Conservation (phyloP, 345 rosid genomes). For the Salix viminalis region DNA sequence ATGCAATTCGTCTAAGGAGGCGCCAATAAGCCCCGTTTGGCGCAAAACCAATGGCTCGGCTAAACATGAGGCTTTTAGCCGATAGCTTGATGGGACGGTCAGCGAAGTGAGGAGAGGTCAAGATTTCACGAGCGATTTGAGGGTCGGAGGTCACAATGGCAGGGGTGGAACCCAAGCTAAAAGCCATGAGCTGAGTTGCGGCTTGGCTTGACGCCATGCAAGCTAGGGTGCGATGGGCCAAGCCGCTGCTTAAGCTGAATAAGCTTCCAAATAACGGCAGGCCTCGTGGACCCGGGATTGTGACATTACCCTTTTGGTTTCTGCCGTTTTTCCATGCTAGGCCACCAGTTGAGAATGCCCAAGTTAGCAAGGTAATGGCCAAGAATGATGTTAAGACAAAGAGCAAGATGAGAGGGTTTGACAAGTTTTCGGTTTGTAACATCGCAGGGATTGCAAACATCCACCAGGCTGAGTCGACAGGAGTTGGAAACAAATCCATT, state of each 20-base stretch:
- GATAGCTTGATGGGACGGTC: conserved; percentile 47
- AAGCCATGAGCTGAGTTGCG: conserved; percentile 45
- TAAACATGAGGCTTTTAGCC: conserved; percentile 42
- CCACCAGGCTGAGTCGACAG: conserved; percentile 29
- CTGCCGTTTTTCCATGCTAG: conserved; percentile 46
- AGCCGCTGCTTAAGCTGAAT: conserved; percentile 30
- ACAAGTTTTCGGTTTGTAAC: conserved; percentile 12
- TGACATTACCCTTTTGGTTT: conserved; percentile 28
- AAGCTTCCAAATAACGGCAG: conserved; percentile 45
- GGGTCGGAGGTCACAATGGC: conserved; percentile 43
- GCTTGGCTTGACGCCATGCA: conserved; percentile 29
- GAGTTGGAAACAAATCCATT: neutral
- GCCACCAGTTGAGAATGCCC: conserved; percentile 41
- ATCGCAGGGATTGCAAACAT: conserved; percentile 28
- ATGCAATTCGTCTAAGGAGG: conserved; percentile 40
- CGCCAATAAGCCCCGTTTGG: conserved; percentile 51
- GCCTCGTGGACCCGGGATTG: conserved; percentile 42
- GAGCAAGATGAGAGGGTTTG: conserved; percentile 7
- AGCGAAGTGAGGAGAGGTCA: conserved; percentile 37
- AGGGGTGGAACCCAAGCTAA: conserved; percentile 47
- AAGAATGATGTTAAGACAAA: conserved; percentile 16
- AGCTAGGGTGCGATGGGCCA: conserved; percentile 45
- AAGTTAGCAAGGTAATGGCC: conserved; percentile 11
- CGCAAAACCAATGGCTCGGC: conserved; percentile 60
- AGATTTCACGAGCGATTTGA: conserved; percentile 38